Base-by-base conservation (phyloP, 257 asterid species). In the Avicennia marina region DNA sequence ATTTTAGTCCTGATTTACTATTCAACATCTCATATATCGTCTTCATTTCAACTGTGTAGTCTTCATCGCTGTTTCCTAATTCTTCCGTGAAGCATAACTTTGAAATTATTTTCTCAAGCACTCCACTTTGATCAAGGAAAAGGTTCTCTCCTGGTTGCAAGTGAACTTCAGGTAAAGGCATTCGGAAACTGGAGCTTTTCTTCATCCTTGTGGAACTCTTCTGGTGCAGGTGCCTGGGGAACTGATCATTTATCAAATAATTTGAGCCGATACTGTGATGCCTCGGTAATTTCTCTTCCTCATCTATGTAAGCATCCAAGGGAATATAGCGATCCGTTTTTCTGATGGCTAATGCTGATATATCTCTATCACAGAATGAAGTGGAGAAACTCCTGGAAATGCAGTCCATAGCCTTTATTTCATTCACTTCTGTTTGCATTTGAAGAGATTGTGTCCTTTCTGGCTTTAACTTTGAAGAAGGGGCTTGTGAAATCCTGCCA, bases 61-160 rank as follows among this genome's bases (percentile, higher is more conserved):
- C 89, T 32, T 79, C 82, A 17, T 74, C 78, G 15, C 46, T 25
- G n/a, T 68, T 63, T 42, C 71, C 78, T 0, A 60, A 6, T 65
- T 79, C 83, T 52, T 90, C 93, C 4, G 86, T 47, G 75, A 87
- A 82, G 74, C 96, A 84, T 25, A 90, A 46, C 53, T 80, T 90
- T 6, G 94, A 84, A 46, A 90, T 81, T 40, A 90, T 70, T 43
- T 74, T 85, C 75, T 90, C 91, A 12, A 85, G 75, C 17, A 83
- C 15, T 58, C 78, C 80, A 17, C 56, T 73, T 73, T 80, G 94
- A 25, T 87, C 89, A 1, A 48, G 26, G 11, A 76, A 47, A 29
- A 54, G 39, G 65, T 45, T 68, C 43, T 79, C 93, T n/a, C 74
- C 85, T 4, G 62, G 71, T 2, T 57, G 64, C 45, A 33, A 61